Percentiles rank a stretch among this genome's conserved stretches.
These are phyloP conservation scores for Gymnopilus dilepis DNA, from an alignment of 768 basidiomycete genomes.

Conservation along the genomic window DNA sequence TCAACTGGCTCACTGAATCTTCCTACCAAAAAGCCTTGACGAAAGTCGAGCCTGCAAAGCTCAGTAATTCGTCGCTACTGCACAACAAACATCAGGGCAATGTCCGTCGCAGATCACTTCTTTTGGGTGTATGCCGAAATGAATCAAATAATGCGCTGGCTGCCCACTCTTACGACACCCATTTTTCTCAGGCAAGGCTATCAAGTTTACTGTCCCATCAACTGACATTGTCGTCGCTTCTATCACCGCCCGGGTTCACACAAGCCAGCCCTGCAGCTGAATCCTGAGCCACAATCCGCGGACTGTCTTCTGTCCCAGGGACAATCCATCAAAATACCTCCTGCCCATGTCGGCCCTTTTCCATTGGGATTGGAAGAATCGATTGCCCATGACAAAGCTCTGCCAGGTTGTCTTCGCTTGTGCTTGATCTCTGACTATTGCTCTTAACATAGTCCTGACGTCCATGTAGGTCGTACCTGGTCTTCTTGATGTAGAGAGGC, in stretches of 20 bases:
- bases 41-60: not conserved
- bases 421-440: constrained; percentile 9
- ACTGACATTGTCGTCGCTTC: constrained; percentile 14
- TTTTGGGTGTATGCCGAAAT: not conserved
- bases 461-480: constrained; percentile 19
- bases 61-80: not conserved
- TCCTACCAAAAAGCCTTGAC: not conserved
- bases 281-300: constrained; percentile 19
- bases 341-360: not conserved
- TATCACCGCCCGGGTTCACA: constrained; percentile 24
- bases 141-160: constrained; percentile 4
- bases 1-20: not conserved
- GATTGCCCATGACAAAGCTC: not conserved
- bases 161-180: constrained; percentile 5
- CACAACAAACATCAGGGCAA: not conserved
- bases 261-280: constrained; percentile 5
- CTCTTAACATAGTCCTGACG: constrained; percentile 18
- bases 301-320: constrained; percentile 4
- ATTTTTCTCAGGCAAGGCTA: constrained; percentile 22
- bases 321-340: constrained; percentile 12
- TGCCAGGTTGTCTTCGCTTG: constrained; percentile 19
- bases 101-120: not conserved
- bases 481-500: constrained; percentile 11
- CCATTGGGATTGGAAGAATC: not conserved
- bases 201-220: constrained; percentile 10